phyloP scores from a whole-genome alignment of 805 yeast species.

The Saccharomycopsis microspora region DNA sequence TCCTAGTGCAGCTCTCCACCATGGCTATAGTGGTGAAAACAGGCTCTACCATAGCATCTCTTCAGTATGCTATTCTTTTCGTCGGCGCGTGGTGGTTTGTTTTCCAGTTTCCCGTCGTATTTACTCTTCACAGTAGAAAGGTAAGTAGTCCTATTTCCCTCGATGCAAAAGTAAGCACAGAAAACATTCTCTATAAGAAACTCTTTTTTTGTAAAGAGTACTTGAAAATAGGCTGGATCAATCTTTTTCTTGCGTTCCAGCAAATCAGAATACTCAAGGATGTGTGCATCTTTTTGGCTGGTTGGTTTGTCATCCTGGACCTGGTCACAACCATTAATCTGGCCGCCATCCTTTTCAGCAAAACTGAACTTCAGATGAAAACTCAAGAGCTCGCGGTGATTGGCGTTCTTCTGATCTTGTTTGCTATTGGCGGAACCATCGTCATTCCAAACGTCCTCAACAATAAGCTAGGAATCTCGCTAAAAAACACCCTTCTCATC shows the following conservation, averaged over 20 bases:
- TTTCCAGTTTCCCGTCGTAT: slow-evolving; percentile 52
- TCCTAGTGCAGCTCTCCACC: slow-evolving; percentile 52
- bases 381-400: slow-evolving; percentile 54
- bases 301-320: slow-evolving; percentile 73
- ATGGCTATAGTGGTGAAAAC: slow-evolving; percentile 34
- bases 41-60: slow-evolving; percentile 29
- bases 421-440: slow-evolving; percentile 60
- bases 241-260: slow-evolving; percentile 41
- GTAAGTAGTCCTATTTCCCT: slow-evolving; percentile 22
- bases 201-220: slow-evolving; percentile 22
- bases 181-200: slow-evolving; percentile 1
- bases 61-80: slow-evolving; percentile 46
- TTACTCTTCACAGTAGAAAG: slow-evolving; percentile 35
- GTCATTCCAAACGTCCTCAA: slow-evolving; percentile 35
- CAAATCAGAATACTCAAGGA: slow-evolving; percentile 53
- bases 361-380: slow-evolving; percentile 56
- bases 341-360: slow-evolving; percentile 68
- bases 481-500: slow-evolving; percentile 38
- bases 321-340: slow-evolving; percentile 70
- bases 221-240: slow-evolving; percentile 49
- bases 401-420: slow-evolving; percentile 54
- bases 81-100: slow-evolving; percentile 74
- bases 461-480: slow-evolving; percentile 27
- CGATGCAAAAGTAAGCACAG: slow-evolving; percentile 5
- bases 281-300: slow-evolving; percentile 51